Conservation (phyloP, 306 rosid genomes). For the Inga laurina region DNA sequence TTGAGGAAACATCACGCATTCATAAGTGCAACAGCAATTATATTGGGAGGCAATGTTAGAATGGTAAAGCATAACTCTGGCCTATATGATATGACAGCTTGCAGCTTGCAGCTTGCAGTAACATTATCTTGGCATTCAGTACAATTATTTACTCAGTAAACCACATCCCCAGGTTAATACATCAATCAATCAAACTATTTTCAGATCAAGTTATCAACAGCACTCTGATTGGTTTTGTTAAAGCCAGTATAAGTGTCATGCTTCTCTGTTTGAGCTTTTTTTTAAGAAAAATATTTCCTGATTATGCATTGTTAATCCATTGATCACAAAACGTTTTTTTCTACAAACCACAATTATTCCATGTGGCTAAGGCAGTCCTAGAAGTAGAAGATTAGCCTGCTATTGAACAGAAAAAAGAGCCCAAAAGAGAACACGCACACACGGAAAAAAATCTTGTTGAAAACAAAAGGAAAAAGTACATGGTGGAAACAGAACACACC, state of each 20-base stretch:
- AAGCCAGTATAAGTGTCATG: background rate
- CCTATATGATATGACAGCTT: conserved; percentile 3
- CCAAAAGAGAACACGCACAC: background rate
- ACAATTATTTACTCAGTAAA: background rate
- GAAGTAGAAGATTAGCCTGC: background rate
- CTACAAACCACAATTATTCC: conserved; percentile 13
- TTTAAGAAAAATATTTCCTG: background rate
- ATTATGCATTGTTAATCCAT: background rate
- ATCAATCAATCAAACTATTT: background rate
- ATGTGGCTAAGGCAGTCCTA: background rate
- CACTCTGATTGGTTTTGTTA: conserved; percentile 14
- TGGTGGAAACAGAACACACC: background rate
- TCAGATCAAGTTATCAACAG: background rate
- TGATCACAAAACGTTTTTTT: background rate
- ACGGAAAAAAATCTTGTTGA: background rate
- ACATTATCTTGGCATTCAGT: background rate
- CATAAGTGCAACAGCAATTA: conserved; percentile 23
- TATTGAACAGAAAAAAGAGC: background rate
- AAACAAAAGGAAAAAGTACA: background rate
- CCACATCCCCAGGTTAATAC: background rate
- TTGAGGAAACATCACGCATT: conserved; percentile 2
- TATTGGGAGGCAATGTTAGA: conserved; percentile 10
- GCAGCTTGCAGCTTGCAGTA: background rate
- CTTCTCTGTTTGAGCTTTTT: background rate
- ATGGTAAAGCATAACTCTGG: background rate